These are phyloP conservation scores for Termitomyces heimii DNA, from an alignment of 768 basidiomycete species.

Conservation along the genomic window DNA sequence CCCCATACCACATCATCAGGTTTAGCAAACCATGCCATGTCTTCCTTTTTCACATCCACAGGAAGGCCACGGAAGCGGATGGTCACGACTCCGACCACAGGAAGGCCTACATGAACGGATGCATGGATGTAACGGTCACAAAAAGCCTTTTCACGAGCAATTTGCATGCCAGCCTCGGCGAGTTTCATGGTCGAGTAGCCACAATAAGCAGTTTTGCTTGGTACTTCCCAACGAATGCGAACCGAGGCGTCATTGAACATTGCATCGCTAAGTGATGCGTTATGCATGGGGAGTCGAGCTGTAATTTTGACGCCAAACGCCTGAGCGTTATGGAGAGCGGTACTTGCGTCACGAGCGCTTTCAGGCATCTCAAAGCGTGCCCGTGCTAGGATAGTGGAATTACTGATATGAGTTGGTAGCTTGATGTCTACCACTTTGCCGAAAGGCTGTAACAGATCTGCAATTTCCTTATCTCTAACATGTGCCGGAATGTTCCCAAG, in stretches of 20 bases:
- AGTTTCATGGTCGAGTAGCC: conserved; percentile 49
- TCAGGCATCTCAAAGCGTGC: conserved; percentile 42
- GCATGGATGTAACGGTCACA: conserved; percentile 40
- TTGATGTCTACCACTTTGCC: conserved; percentile 39
- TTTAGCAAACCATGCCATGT: conserved; percentile 38
- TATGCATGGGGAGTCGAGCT: conserved; percentile 40
- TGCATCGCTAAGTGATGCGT: conserved; percentile 27
- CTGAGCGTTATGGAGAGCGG: conserved; percentile 39
- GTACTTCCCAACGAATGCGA: conserved; percentile 54
- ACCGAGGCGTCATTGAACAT: conserved; percentile 49
- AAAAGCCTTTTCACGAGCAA: conserved; percentile 27
- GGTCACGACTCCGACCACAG: conserved; percentile 51
- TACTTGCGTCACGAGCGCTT: conserved; percentile 49
- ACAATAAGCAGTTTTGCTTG: conserved; percentile 50
- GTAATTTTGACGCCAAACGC: conserved; percentile 34
- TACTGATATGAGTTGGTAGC: conserved; percentile 15
- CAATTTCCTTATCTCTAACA: conserved; percentile 28
- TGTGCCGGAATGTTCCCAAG: conserved; percentile 42
- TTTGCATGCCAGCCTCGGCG: conserved; percentile 46
- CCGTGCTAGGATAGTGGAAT: conserved; percentile 25
- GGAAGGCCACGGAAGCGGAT: conserved; percentile 58
- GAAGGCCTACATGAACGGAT: conserved; percentile 47
- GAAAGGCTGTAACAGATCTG: conserved; percentile 33
- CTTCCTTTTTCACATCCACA: conserved; percentile 30
- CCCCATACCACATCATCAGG: conserved; percentile 48